Percentiles rank a stretch among this genome's conserved stretches.
These are phyloP conservation scores for Gossypium armourianum DNA, from an alignment of 441 rosid genomes.

Conservation along the genomic window DNA sequence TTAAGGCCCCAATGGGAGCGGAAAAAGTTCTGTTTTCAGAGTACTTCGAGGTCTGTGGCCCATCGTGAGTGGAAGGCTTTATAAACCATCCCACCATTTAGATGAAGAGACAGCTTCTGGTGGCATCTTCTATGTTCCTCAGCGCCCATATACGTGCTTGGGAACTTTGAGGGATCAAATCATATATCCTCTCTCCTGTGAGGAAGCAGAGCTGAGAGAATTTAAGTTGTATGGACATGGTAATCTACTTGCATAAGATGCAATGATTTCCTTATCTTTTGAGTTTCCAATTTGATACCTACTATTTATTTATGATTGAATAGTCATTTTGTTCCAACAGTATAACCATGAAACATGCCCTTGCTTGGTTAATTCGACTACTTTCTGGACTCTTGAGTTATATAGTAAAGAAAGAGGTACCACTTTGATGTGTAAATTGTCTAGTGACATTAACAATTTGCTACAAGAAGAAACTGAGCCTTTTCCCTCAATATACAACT, in stretches of 20 bases:
- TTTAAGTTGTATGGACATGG: constrained; percentile 46
- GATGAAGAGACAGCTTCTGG: constrained; percentile 43
- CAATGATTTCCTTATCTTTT: constrained; percentile 2
- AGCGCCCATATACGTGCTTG: constrained; percentile 87
- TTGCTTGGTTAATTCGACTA: not conserved
- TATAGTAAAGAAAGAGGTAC: not conserved
- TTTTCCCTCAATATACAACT: not conserved
- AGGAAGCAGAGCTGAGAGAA: constrained; percentile 60
- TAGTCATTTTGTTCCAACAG: not conserved
- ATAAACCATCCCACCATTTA: constrained; percentile 51
- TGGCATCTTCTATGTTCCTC: constrained; percentile 86
- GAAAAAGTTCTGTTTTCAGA: constrained; percentile 94
- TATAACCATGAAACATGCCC: not conserved
- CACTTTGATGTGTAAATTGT: not conserved
- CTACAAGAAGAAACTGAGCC: not conserved
- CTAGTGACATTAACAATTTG: not conserved
- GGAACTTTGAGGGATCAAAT: constrained; percentile 98
- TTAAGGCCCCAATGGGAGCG: constrained; percentile 96
- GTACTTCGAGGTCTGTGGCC: constrained; percentile 96
- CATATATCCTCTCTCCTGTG: constrained; percentile 82
- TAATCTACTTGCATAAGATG: constrained; percentile 21
- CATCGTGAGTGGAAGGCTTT: constrained; percentile 61
- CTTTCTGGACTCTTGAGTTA: not conserved
- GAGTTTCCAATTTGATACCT: constrained; percentile 9
- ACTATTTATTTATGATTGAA: not conserved